Base-by-base conservation (phyloP, 2,329 filamentous ascomycete species). In the Metarhizium sp. region DNA sequence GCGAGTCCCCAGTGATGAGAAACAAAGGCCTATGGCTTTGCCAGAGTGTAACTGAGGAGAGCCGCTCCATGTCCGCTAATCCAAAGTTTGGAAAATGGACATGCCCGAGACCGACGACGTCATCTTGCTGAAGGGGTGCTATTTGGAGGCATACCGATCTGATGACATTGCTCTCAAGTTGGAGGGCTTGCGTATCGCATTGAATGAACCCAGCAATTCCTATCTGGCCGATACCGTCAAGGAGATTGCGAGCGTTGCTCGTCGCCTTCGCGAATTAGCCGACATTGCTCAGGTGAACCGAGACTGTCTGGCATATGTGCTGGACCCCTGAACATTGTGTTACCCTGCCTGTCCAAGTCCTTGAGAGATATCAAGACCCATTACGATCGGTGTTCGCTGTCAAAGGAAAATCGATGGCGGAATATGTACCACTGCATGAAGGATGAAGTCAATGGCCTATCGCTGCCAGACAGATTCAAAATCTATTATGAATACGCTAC, bases 371-470 rank as follows among this genome's bases (percentile, higher is more conserved):
- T 85, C 59, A 74, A 67, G 45, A 58, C 57, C 8, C 75, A 75
- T 64, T 77, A 81, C 61, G 75, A 81, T 38, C 76, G 84, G 62
- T 74, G 71, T 40, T 71, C 71, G 4, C 59, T 76, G 46, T 69
- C 72, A 18, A 75, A 74, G 54, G 73, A 77, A 58, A 69, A 73
- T 40, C 74, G 80, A 54, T 85, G 82, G 82, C 73, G 75, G 46
- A 75, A 73, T 60, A 84, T 85, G 79, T 81, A 78, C 62, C 74
- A 82, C 64, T 67, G 70, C 5, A 75, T 85, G 74, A 74, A 73
- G 7, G 72, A 76, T 29, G 78, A 84, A 62, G 75, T 75, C 3
- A 75, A 71, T 2, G 78, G 77, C 0, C 72, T 80, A 36, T 70
- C 71, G 6, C 67, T 85, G 2, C 75, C 75, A 1, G 74, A 77